Base-by-base conservation (phyloP, 768 basidiomycete genomes). In the Auricularia sp. region DNA sequence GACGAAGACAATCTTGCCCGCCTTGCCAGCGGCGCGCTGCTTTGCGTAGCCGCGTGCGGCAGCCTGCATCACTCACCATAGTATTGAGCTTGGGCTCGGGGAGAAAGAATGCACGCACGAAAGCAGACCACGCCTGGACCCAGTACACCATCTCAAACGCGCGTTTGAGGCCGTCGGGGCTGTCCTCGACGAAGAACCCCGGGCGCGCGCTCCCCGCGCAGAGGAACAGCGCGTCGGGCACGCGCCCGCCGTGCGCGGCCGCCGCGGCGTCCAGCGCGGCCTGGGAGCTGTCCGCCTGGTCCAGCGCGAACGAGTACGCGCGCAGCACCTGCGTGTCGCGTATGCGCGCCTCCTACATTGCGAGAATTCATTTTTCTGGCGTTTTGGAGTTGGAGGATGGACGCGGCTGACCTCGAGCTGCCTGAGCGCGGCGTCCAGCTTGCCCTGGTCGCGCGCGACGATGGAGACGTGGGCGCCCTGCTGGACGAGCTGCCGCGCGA, bases 191-290 rank as follows among this genome's bases (percentile, higher is more conserved):
- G 69, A 92, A 88, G 74, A 88, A 90, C 67, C 82, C 82, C 0
- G 94, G 94, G 33, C 78, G 80, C 1, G 87, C 72, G 47, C 77
- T 79, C 13, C 94, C 94, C 0, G 94, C 94, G 68, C 92, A 94
- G 8, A 85, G 75, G 72, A 95, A 89, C 33, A 92, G 74, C 1
- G 87, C 85, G 63, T 94, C 90, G 2, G 94, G 93, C 2, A 81
- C 81, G 39, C 77, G 73, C 0, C 86, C 85, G 4, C 75, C 79
- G 68, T 85, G 81, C 0, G 81, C 76, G 1, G 73, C 75, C 62
- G 83, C 83, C 0, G 85, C 90, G 10, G 81, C 78, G 14, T 83
- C 79, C 29, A 96, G 74, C 0, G 92, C 91, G 1, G 80, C 80
- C 0, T 76, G 72, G 3, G 94, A 85, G 0, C 79, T 77, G 10